Base-by-base conservation (phyloP, 2,329 filamentous ascomycete genomes). In the Triangularia verruculosa region DNA sequence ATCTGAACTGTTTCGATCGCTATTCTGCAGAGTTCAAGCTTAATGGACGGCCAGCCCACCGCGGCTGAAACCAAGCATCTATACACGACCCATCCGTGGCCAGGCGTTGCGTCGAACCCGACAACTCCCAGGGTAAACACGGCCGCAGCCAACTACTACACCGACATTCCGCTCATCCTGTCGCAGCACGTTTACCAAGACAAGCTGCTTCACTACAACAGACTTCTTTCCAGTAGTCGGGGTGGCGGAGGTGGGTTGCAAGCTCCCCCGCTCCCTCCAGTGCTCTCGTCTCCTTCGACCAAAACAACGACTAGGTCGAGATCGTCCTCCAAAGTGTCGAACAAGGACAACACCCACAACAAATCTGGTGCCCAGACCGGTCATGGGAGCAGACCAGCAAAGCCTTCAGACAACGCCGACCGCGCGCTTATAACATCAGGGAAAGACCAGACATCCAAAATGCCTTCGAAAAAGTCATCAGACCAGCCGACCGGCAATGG, bases 131-230 rank as follows among this genome's bases (percentile, higher is more conserved):
- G 74, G 24, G 74, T 72, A 34, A 77, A 74, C 68, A 71, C 75
- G 61, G 68, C 72, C 52, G 63, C 69, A 62, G 73, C 59, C 69
- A 67, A 72, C 60, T 68, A 62, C 59, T 68, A 68, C 57, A 83
- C 86, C 67, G 78, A 86, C 64, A 77, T 85, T 27, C 85, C 85
- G 34, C 80, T 86, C 67, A 77, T 86, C 69, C 78, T 86, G 63
- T 84, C 84, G 15, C 85, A 86, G 66, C 84, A 87, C 68, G 78
- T 82, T 32, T 84, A 86, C 75, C 83, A 88, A 71, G 84, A 83
- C 61, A 85, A 87, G 75, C 82, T 89, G 62, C 80, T 85, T 59
- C 82, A 87, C 69, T 89, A 89, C 79, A 89, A 88, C 75, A 84
- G 83, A 72, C 84, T 89, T 72, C 82, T 89, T 69, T 84, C 85